Evolutionary conservation across 2,329 filamentous ascomycete species (phyloP).

Genomic region (Fusarium sp.): DNA sequence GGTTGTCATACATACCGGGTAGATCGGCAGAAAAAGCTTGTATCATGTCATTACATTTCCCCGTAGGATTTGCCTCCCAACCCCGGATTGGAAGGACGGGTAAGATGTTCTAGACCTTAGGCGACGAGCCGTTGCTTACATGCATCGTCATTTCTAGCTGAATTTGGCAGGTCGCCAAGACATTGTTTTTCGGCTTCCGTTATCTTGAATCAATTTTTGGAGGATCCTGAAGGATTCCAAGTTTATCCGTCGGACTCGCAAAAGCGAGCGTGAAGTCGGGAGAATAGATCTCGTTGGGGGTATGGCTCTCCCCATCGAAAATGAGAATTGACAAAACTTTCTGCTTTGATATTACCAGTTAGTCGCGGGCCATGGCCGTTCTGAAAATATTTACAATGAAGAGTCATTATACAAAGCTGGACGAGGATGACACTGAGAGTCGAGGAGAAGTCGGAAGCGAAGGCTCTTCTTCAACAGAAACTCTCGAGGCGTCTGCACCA

Average conservation of each 20-base stretch:
- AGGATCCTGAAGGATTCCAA: neutral
- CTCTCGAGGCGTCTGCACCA: neutral
- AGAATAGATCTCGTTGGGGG: neutral
- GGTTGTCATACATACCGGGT: neutral
- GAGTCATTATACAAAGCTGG: neutral
- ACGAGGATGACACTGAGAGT: neutral
- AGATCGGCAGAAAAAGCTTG: conserved; percentile 5
- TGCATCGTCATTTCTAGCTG: neutral
- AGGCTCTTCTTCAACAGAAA: neutral
- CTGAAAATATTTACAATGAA: neutral
- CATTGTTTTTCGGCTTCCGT: neutral
- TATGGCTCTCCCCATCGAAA: neutral
- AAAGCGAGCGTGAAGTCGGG: neutral
- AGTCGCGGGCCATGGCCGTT: neutral
- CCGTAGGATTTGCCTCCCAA: neutral
- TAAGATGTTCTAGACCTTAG: neutral
- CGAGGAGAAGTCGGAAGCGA: neutral
- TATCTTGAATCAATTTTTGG: neutral
- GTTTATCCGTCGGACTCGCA: neutral
- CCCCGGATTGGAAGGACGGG: conserved; percentile 1
- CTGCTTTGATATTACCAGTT: neutral
- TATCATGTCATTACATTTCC: neutral
- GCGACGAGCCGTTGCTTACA: neutral
- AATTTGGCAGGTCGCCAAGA: neutral
- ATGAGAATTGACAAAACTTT: neutral